phyloP scores from a whole-genome alignment of 1,139 yeast species.

The Hemisphaericaspora subhashii region DNA sequence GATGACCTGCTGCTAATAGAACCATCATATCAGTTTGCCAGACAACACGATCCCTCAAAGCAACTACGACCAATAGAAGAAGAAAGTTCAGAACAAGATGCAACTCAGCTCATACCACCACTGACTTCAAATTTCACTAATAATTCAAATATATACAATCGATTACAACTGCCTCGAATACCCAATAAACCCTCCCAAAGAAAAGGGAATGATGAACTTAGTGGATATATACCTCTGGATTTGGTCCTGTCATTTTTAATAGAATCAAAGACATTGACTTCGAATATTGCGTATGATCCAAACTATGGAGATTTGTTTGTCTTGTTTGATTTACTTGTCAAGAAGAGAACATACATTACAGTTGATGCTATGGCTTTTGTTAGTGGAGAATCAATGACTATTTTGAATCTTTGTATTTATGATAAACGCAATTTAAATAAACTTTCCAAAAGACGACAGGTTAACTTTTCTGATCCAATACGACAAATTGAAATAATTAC shows the following conservation, averaged over 20 bases:
- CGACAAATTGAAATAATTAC: slow-evolving; percentile 34
- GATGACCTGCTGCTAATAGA: neutral
- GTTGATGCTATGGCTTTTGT: slow-evolving; percentile 32
- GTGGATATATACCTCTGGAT: slow-evolving; percentile 23
- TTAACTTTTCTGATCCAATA: slow-evolving; percentile 35
- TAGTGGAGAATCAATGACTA: slow-evolving; percentile 31
- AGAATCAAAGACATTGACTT: slow-evolving; percentile 26
- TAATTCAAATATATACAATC: slow-evolving; percentile 16
- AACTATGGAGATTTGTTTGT: slow-evolving; percentile 27
- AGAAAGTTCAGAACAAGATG: neutral
- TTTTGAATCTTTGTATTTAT: slow-evolving; percentile 27
- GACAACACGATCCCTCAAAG: slow-evolving; percentile 18
- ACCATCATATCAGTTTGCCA: slow-evolving; percentile 3
- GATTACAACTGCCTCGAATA: slow-evolving; percentile 10
- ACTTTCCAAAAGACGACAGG: slow-evolving; percentile 21
- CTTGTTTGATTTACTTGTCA: slow-evolving; percentile 18
- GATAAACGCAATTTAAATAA: slow-evolving; percentile 8
- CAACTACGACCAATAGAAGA: slow-evolving; percentile 17
- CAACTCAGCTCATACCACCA: slow-evolving; percentile 6
- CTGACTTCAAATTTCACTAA: slow-evolving; percentile 16
- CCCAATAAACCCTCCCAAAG: neutral
- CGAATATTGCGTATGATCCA: slow-evolving; percentile 40
- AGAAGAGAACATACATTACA: slow-evolving; percentile 12
- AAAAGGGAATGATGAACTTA: neutral
- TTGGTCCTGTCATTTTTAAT: slow-evolving; percentile 23